Evolutionary conservation across 2,329 filamentous ascomycete species (phyloP), one percentile per base, ranked within the genome.

Genomic region (Epichloe hybrida): DNA sequence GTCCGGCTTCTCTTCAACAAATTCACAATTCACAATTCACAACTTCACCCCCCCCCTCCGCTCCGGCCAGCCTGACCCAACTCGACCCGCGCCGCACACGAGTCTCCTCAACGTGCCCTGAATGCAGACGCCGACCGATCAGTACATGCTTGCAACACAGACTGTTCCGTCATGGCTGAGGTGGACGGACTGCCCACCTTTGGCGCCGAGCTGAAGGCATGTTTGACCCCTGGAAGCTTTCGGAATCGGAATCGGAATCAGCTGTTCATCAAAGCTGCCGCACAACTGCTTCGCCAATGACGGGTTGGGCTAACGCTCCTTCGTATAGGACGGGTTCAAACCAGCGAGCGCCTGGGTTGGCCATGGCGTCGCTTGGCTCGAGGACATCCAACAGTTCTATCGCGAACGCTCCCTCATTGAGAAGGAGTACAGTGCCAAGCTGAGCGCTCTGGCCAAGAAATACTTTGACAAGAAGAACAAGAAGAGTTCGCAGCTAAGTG

Each of bases 311-410:
- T 49, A n/a, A 49, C 38, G 21, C 7, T 20, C 13, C 3, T 9
- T 13, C 4, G 13, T 20, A 5, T 11, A 96, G 88, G 93, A 98
- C 81, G 88, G 86, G 64, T 98, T 96, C 77, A 96, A 94, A 70
- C 81, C 88, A 17, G 89, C 94, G 65, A 96, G 90, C 70, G 81
- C 78, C 61, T 98, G 93, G 93, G 87, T 94, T 52, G 76, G 81
- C 56, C 83, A 87, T 66, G 89, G 91, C 56, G 95, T 98, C 66
- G 75, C 80, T 57, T 98, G 91, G 91, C 82, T 98, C 53, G 91
- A 96, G 62, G 93, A 98, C 61, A 87, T 98, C 56, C 88, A 98
- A 67, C 83, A 88, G 63, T 98, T 97, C 73, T 98, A 97, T 74
- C 87, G 93, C 56, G 93, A 98, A 69, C 81, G 94, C 52, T 88